Evolutionary conservation across 768 basidiomycete genomes (phyloP), one percentile per base, ranked within the genome.

Genomic region (Pulveroboletus sp.): DNA sequence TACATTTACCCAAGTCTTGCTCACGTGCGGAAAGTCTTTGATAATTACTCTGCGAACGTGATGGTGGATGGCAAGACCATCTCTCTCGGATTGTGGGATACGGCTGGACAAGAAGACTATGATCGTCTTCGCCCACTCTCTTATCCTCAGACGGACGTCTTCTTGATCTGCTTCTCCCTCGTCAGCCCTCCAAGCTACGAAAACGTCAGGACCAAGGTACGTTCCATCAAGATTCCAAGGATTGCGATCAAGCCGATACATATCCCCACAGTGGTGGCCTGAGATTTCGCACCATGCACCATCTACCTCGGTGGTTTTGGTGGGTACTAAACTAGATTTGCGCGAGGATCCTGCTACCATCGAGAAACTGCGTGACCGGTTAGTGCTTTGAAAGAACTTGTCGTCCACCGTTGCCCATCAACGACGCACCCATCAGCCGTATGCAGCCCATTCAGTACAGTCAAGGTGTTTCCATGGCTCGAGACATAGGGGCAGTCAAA

Each of bases 81-180:
- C 65, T 96, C 93, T 53, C 83, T 98, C 49, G 95, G 95, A 43
- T 77, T 99, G 49, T 99, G 96, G 96, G 96, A 99, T 80, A 99
- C 96, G n/a, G 96, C 96, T 32, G 96, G 96, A 58, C 96, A 99
- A 73, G 96, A 99, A 71, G 95, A 99, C 76, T 99, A 95, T 68
- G 93, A 95, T 73, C 87, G 96, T 39, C 87, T 99, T 60, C 86
- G 96, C 60, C 96, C 96, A 45, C 80, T 99, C 61, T 95, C 92
- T 56, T 99, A 99, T 74, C 96, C 96, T 24, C 96, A 98, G 73
- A 98, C 96, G 38, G 95, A 99, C 69, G 93, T 99, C 51, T 99
- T 99, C 76, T 77, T 99, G 72, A 94, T 99, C 68, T 99, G 96
- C 71, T 99, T 99, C 76, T 95, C 93, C 43, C 81, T 99, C 54